These are phyloP conservation scores for Apiosordaria backusii DNA, from an alignment of 495 filamentous ascomycete species.

Conservation along the genomic window DNA sequence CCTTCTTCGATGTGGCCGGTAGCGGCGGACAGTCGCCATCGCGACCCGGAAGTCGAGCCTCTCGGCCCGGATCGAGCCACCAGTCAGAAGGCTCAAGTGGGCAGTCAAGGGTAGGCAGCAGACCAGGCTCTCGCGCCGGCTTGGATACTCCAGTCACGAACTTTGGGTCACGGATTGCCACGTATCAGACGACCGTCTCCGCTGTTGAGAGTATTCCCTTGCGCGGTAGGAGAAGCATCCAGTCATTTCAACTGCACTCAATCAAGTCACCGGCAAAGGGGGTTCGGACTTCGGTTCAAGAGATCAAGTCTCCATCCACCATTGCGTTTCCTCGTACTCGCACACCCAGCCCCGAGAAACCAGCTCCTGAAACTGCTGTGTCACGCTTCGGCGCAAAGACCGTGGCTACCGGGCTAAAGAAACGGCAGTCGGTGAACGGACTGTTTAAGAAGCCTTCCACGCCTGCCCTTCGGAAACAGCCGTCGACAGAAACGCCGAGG, in stretches of 20 bases:
- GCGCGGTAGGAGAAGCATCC: conserved; percentile 26
- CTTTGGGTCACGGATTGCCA: conserved; percentile 32
- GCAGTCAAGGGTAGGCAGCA: conserved; percentile 32
- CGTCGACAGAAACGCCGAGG: conserved; percentile 30
- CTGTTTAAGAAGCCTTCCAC: conserved; percentile 52
- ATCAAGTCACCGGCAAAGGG: conserved; percentile 10
- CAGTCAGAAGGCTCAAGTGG: conserved; percentile 38
- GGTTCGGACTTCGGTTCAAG: conserved; percentile 18
- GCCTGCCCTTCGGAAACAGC: conserved; percentile 39
- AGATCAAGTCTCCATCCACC: conserved; percentile 22
- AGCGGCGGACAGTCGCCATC: conserved; percentile 30
- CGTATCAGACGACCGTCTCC: conserved; percentile 36
- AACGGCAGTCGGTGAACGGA: conserved; percentile 54
- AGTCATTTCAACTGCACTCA: conserved; percentile 25
- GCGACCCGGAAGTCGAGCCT: conserved; percentile 34
- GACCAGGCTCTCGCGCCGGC: conserved; percentile 42
- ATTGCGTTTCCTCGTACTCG: conserved; percentile 27
- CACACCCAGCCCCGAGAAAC: conserved; percentile 46
- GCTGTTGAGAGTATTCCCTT: conserved; percentile 37
- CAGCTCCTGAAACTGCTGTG: conserved; percentile 21
- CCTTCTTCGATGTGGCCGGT: conserved; percentile 36
- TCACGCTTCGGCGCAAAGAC: conserved; percentile 50
- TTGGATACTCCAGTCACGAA: conserved; percentile 26
- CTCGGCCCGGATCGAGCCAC: conserved; percentile 45
- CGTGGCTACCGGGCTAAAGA: conserved; percentile 45